These are phyloP conservation scores for Harringtonia lauricola DNA, from an alignment of 2,329 filamentous ascomycete species.

Conservation along the genomic window DNA sequence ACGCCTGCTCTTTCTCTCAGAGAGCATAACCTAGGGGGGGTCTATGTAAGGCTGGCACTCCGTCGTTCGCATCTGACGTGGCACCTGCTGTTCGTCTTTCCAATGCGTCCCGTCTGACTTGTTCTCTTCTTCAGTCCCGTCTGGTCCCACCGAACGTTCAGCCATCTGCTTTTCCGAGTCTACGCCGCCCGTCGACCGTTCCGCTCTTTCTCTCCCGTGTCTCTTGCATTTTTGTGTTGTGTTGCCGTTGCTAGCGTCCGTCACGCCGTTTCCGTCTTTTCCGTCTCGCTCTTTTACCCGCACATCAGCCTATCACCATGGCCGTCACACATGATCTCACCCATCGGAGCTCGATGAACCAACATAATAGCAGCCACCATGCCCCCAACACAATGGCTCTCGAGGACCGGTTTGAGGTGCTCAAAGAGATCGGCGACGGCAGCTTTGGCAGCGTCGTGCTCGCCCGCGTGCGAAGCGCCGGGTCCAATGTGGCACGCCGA, in stretches of 20 bases:
- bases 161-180: neutral
- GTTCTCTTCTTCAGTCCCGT: neutral
- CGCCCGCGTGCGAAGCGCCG: conserved; percentile 82
- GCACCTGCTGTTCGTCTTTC: neutral
- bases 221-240: neutral
- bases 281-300: neutral
- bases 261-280: neutral
- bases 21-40: conserved; percentile 3
- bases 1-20: conserved; percentile 1
- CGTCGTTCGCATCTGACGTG: neutral
- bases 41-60: conserved; percentile 1
- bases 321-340: conserved; percentile 65
- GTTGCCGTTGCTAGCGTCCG: neutral
- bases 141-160: neutral
- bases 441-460: conserved; percentile 95
- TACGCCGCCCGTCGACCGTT: conserved; percentile 1
- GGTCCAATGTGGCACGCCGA: conserved; percentile 75
- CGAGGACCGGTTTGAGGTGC: conserved; percentile 89
- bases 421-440: conserved; percentile 98
- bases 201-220: conserved; percentile 1
- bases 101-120: neutral
- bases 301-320: conserved; percentile 57
- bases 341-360: conserved; percentile 52
- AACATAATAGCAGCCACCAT: conserved; percentile 24
- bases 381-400: conserved; percentile 45